Evolutionary conservation across 495 filamentous ascomycete genomes (phyloP).

Genomic region (Xylaria castorea): DNA sequence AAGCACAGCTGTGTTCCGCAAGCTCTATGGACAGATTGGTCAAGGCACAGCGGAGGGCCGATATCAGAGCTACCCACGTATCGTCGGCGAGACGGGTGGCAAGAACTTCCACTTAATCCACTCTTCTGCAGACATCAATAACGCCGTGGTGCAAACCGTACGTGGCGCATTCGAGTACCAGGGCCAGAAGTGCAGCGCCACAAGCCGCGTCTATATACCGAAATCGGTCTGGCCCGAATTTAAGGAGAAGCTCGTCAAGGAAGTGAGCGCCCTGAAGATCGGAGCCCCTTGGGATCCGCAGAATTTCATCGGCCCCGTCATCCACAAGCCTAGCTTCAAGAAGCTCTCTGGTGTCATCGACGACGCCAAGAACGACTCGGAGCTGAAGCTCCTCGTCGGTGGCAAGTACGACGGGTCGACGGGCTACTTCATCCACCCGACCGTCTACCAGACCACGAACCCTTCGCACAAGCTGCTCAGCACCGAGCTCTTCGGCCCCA

Average conservation of each 20-base stretch:
- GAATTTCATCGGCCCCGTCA: slow-evolving; percentile 80
- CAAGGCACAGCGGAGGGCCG: slow-evolving; percentile 68
- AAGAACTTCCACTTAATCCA: slow-evolving; percentile 94
- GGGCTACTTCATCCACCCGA: slow-evolving; percentile 77
- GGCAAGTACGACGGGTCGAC: slow-evolving; percentile 71
- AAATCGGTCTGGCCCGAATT: slow-evolving; percentile 73
- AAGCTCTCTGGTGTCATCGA: slow-evolving; percentile 73
- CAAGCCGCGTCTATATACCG: slow-evolving; percentile 77
- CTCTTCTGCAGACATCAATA: slow-evolving; percentile 71
- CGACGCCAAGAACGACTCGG: slow-evolving; percentile 67
- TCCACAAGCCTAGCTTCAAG: slow-evolving; percentile 73
- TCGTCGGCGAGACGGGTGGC: slow-evolving; percentile 86
- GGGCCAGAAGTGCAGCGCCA: slow-evolving; percentile 88
- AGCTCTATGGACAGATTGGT: slow-evolving; percentile 74
- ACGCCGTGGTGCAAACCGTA: slow-evolving; percentile 80
- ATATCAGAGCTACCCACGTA: slow-evolving; percentile 78
- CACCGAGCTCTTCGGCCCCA: slow-evolving; percentile 79
- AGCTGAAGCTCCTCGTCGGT: slow-evolving; percentile 68
- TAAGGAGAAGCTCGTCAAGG: slow-evolving; percentile 63
- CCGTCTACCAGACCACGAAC: slow-evolving; percentile 68
- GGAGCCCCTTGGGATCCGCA: slow-evolving; percentile 73
- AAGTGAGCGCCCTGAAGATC: slow-evolving; percentile 70
- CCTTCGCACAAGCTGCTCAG: slow-evolving; percentile 70
- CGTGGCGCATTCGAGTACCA: slow-evolving; percentile 90
- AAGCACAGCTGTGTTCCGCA: slow-evolving; percentile 80